phyloP scores from a whole-genome alignment of 805 yeast genomes.

The Metschnikowia dekortorum region DNA sequence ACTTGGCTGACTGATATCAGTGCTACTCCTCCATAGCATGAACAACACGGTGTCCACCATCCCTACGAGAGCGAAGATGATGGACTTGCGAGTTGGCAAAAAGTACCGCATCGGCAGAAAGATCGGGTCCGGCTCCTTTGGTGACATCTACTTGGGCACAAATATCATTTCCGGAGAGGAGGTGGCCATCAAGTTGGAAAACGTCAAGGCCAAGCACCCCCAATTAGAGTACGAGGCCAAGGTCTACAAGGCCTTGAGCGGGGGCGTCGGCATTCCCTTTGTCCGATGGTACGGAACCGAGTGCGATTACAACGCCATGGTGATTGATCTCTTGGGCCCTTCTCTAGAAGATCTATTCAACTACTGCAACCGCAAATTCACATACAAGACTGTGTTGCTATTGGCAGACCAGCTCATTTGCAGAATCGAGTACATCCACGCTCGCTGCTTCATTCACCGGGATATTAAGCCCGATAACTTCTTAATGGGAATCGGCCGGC shows the following conservation, averaged over 20 bases:
- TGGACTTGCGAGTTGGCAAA: constrained; percentile 85
- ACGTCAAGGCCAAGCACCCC: constrained; percentile 88
- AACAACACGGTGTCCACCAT: constrained; percentile 14
- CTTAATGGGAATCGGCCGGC: constrained; percentile 83
- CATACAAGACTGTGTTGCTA: constrained; percentile 87
- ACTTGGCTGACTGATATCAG: not conserved
- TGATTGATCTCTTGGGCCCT: constrained; percentile 92
- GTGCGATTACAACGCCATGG: constrained; percentile 95
- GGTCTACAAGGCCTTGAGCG: constrained; percentile 89
- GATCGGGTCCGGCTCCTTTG: constrained; percentile 96
- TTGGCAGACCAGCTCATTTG: constrained; percentile 93
- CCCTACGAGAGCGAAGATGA: constrained; percentile 17
- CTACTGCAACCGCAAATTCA: constrained; percentile 90
- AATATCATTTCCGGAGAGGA: constrained; percentile 95
- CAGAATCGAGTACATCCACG: constrained; percentile 92
- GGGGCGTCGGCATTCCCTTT: constrained; percentile 96
- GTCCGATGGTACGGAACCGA: constrained; percentile 97
- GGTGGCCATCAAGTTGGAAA: constrained; percentile 93
- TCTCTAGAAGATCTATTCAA: constrained; percentile 92
- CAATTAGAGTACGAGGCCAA: constrained; percentile 96
- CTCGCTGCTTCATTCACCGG: constrained; percentile 83
- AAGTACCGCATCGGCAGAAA: constrained; percentile 91
- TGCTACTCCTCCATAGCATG: constrained; percentile 7
- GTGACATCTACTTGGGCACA: constrained; percentile 91
- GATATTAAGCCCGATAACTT: constrained; percentile 84